Percentiles rank a stretch among this genome's conserved stretches.
These are phyloP conservation scores for Ehretia macrophylla DNA, from an alignment of 257 asterid genomes.

Conservation along the genomic window DNA sequence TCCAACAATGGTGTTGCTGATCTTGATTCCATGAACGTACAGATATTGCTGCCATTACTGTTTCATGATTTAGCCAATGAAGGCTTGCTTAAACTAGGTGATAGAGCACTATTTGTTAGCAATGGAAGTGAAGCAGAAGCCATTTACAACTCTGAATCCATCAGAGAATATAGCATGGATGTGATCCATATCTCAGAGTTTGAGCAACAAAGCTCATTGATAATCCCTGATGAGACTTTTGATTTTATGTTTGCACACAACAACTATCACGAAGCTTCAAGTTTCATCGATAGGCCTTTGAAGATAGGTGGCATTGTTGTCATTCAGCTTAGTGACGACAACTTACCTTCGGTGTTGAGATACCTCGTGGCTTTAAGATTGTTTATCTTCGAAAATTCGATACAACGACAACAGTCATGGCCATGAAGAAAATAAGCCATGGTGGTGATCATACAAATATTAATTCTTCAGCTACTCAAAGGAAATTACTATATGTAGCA, in stretches of 20 bases:
- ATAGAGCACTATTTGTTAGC: conserved; percentile 19
- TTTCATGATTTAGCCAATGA: conserved; percentile 40
- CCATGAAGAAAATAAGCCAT: conserved; percentile 15
- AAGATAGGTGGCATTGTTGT: conserved; percentile 25
- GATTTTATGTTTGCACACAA: conserved; percentile 18
- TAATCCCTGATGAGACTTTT: conserved; percentile 11
- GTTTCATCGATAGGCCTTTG: conserved; percentile 16
- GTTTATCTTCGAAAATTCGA: conserved; percentile 23
- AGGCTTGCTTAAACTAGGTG: conserved; percentile 37
- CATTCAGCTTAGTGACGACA: conserved; percentile 7
- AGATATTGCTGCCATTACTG: conserved; percentile 13
- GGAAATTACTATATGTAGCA: conserved; percentile 10
- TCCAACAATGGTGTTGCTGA: background rate
- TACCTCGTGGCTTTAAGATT: conserved; percentile 16
- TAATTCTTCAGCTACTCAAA: background rate
- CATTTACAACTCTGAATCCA: background rate
- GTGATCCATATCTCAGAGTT: conserved; percentile 11
- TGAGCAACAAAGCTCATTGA: background rate
- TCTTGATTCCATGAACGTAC: conserved; percentile 2
- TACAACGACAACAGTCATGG: conserved; percentile 16
- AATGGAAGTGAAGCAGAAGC: conserved; percentile 4
- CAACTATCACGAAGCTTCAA: background rate
- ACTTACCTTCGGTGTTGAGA: conserved; percentile 2
- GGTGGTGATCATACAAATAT: background rate
- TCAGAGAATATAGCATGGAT: conserved; percentile 10